Evolutionary conservation across 148 eudicot genomes (phyloP).

Genomic region (Drosera capensis): DNA sequence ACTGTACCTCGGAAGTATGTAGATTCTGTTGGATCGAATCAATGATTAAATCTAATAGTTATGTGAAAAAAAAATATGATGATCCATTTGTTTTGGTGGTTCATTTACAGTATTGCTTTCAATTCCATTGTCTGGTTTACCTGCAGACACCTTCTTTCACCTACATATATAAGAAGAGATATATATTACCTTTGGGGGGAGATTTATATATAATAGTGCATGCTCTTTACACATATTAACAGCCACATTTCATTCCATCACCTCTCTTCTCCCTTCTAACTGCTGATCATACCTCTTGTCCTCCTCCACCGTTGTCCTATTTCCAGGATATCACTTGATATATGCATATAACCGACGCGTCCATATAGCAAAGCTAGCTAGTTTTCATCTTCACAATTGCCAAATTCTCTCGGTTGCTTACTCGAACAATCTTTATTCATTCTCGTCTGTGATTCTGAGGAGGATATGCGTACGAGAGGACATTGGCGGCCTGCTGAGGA

Average conservation of each 20-base stretch:
- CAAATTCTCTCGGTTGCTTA: not conserved
- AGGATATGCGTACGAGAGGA: constrained; percentile 49
- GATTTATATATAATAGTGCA: too few relatives aligned
- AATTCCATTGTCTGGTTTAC: not conserved
- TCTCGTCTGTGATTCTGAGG: not conserved
- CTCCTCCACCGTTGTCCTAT: not conserved
- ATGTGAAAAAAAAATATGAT: too few relatives aligned
- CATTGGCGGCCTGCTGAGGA: constrained; percentile 98
- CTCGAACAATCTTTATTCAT: not conserved
- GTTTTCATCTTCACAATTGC: not conserved
- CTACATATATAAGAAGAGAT: not conserved
- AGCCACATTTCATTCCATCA: not conserved
- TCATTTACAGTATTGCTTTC: not conserved
- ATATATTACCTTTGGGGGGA: too few relatives aligned
- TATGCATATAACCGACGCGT: too few relatives aligned
- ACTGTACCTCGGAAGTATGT: too few relatives aligned
- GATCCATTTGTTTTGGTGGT: too few relatives aligned
- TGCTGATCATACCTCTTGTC: not conserved
- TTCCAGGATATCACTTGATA: too few relatives aligned
- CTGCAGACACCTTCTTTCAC: not conserved
- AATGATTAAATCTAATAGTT: too few relatives aligned
- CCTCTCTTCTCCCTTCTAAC: not conserved
- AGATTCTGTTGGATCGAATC: too few relatives aligned
- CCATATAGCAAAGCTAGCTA: too few relatives aligned
- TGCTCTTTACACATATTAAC: not conserved